A percentile compares a stretch with the other conserved stretches of the same genome.
Conservation (phyloP, 2,329 filamentous ascomycete genomes). For the Diplodia corticola region DNA sequence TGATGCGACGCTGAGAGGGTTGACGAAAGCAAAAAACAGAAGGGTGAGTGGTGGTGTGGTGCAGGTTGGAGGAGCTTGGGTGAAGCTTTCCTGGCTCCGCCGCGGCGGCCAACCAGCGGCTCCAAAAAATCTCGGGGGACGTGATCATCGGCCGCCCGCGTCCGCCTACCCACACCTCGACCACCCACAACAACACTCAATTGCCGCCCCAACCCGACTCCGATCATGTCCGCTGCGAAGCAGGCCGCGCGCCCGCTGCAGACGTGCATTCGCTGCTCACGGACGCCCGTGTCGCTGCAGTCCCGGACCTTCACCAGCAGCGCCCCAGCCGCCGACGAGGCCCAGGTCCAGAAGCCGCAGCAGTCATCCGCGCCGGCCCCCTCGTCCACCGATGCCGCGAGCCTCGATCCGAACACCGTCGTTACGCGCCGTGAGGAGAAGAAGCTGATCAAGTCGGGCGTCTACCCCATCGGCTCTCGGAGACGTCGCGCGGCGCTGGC, state of each 20-base stretch:
- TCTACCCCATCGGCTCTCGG: conserved; percentile 77
- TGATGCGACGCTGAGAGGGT: background rate
- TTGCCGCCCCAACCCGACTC: conserved; percentile 20
- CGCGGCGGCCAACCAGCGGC: background rate
- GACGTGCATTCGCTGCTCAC: conserved; percentile 31
- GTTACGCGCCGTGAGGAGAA: conserved; percentile 64
- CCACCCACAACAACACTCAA: conserved; percentile 23
- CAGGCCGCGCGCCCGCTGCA: conserved; percentile 37
- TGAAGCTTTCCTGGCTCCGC: conserved; percentile 3
- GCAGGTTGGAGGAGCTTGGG: conserved; percentile 5
- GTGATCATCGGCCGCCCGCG: conserved; percentile 4
- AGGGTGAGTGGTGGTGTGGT: background rate
- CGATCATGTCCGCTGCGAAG: conserved; percentile 38
- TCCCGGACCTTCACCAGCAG: conserved; percentile 51
- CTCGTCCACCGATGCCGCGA: conserved; percentile 22
- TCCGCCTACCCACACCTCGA: background rate
- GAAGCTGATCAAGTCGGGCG: conserved; percentile 66
- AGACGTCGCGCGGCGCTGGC: conserved; percentile 66
- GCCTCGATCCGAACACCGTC: conserved; percentile 67
- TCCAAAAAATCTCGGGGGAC: conserved; percentile 20
- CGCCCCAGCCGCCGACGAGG: conserved; percentile 44
- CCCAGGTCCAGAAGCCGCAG: conserved; percentile 36
- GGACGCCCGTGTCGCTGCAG: background rate
- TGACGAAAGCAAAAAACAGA: too few species aligned
- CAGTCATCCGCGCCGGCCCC: conserved; percentile 25